Conservation (phyloP, 306 rosid species). For the Vigna angularis region DNA sequence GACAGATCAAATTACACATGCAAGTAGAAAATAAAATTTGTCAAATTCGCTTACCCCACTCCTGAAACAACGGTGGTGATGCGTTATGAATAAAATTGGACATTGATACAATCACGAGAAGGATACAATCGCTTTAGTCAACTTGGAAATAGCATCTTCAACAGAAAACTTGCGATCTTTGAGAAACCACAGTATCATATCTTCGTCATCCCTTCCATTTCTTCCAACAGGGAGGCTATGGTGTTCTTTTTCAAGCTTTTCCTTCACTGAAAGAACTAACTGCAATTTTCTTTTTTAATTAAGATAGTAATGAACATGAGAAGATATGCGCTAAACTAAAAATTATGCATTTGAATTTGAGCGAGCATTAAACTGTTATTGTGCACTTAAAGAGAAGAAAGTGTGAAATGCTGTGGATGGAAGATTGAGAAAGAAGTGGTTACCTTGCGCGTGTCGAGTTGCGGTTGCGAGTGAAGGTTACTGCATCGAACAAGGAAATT, state of each 20-base stretch:
- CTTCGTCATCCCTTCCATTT: slow-evolving; percentile 98
- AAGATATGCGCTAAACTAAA: neutral
- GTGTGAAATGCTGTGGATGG: neutral
- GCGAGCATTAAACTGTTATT: neutral
- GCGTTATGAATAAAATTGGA: neutral
- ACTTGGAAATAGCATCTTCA: slow-evolving; percentile 68
- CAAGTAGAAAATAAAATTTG: neutral
- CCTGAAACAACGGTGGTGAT: slow-evolving; percentile 1
- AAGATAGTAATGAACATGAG: neutral
- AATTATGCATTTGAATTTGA: neutral
- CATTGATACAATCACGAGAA: slow-evolving; percentile 19
- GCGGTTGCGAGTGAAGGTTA: slow-evolving; percentile 36
- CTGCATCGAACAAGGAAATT: slow-evolving; percentile 55
- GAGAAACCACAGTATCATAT: slow-evolving; percentile 93
- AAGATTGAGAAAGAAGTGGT: neutral
- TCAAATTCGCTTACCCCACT: neutral
- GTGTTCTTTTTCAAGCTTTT: slow-evolving; percentile 74
- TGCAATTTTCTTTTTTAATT: slow-evolving; percentile 42
- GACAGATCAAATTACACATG: neutral
- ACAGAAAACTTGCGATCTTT: slow-evolving; percentile 82
- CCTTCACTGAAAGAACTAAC: slow-evolving; percentile 85
- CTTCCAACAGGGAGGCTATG: slow-evolving; percentile 73
- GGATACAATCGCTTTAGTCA: slow-evolving; percentile 91
- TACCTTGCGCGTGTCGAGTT: slow-evolving; percentile 66
- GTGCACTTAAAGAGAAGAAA: neutral